phyloP scores from a whole-genome alignment of 2,329 filamentous ascomycete genomes.

The Aspergillus fumigatus region DNA sequence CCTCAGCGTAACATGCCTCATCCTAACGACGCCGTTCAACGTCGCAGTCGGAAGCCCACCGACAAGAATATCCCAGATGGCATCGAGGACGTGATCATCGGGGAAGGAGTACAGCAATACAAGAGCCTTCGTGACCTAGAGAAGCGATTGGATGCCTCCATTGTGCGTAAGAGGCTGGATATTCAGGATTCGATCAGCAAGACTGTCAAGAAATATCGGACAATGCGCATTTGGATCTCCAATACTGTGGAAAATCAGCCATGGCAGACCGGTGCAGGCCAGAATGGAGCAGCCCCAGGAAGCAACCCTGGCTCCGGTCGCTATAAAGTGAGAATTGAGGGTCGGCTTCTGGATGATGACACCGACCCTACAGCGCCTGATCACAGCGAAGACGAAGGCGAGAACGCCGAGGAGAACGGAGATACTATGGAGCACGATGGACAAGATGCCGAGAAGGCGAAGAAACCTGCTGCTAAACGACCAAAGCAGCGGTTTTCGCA shows the following conservation, averaged over 20 bases:
- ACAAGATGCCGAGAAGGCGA: constrained; percentile 26
- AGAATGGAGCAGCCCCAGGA: constrained; percentile 58
- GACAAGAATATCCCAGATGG: constrained; percentile 94
- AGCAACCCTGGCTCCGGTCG: constrained; percentile 35
- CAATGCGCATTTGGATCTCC: constrained; percentile 86
- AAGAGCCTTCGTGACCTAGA: constrained; percentile 80
- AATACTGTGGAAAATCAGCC: constrained; percentile 93
- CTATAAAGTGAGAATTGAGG: constrained; percentile 90
- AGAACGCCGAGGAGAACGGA: constrained; percentile 31
- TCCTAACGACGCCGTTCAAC: constrained; percentile 55
- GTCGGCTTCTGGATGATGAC: constrained; percentile 70
- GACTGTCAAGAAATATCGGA: constrained; percentile 73
- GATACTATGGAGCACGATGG: constrained; percentile 61
- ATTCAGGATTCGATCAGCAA: constrained; percentile 76
- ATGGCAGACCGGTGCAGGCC: constrained; percentile 89
- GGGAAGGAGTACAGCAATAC: constrained; percentile 78
- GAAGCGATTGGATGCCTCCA: constrained; percentile 81
- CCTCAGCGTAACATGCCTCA: constrained; percentile 34
- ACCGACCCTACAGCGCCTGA: constrained; percentile 50
- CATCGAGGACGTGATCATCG: constrained; percentile 75
- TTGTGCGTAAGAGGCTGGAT: constrained; percentile 90
- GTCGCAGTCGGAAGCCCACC: constrained; percentile 82
- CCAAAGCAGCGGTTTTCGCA: constrained; percentile 43
- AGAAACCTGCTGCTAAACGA: constrained; percentile 25
- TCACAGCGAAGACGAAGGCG: constrained; percentile 43